A percentile compares a stretch with the other conserved stretches of the same genome.
phyloP scores from a whole-genome alignment of 2,329 filamentous ascomycete species.

The Neoascochyta sp. region DNA sequence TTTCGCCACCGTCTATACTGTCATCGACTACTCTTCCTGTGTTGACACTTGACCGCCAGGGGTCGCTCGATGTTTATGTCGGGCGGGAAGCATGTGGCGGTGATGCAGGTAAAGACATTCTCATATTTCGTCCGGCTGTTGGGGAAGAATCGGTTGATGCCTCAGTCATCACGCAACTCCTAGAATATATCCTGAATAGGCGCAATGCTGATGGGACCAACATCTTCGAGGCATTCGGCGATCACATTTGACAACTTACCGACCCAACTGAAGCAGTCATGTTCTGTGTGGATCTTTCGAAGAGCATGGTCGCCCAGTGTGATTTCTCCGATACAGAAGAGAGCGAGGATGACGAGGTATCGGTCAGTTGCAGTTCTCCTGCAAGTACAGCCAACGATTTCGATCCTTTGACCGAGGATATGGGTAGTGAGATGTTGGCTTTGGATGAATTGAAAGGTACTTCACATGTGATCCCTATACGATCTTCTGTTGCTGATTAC shows the following conservation, averaged over 20 bases:
- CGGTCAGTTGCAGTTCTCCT: neutral
- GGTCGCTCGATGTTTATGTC: slow-evolving; percentile 36
- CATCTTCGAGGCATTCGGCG: slow-evolving; percentile 34
- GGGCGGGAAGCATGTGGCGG: slow-evolving; percentile 31
- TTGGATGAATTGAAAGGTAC: slow-evolving; percentile 23
- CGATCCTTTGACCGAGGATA: slow-evolving; percentile 4
- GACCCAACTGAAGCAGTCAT: slow-evolving; percentile 36
- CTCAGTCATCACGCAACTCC: slow-evolving; percentile 33
- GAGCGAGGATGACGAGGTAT: slow-evolving; percentile 7
- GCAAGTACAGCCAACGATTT: too few species aligned
- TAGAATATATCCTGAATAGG: slow-evolving; percentile 30
- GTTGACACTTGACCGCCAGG: slow-evolving; percentile 35
- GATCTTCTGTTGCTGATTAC: too few species aligned
- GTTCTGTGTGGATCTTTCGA: slow-evolving; percentile 36
- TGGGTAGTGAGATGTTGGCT: slow-evolving; percentile 3
- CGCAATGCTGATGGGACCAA: slow-evolving; percentile 33
- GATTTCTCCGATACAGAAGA: slow-evolving; percentile 31
- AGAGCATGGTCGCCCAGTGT: slow-evolving; percentile 29
- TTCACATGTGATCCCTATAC: neutral
- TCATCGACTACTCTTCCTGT: slow-evolving; percentile 28
- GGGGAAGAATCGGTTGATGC: slow-evolving; percentile 32
- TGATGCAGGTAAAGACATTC: slow-evolving; percentile 32
- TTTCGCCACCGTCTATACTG: slow-evolving; percentile 25
- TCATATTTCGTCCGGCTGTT: slow-evolving; percentile 32
- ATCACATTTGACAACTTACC: slow-evolving; percentile 20